Conservation (phyloP, 108 stramenopile genomes). For the Parmales sp. region DNA sequence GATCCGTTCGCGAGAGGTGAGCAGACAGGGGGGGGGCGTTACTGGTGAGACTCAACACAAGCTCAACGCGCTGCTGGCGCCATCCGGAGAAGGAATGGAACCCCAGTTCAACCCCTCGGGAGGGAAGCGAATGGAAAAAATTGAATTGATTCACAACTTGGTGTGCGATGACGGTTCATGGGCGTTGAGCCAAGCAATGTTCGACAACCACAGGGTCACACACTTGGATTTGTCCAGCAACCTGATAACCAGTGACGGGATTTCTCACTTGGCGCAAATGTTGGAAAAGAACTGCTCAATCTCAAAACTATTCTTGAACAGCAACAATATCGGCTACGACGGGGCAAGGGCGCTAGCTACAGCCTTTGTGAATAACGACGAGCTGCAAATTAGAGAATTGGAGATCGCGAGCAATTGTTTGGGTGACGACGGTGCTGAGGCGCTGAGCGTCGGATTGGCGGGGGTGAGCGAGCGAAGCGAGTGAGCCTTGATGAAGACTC, state of each 20-base stretch:
- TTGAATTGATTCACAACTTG: neutral
- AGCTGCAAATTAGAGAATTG: neutral
- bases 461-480: too few species aligned
- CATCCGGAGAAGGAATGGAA: neutral
- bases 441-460: neutral
- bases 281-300: neutral
- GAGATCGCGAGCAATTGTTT: neutral
- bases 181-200: neutral
- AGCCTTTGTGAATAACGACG: neutral
- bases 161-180: conserved; percentile 7
- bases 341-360: neutral
- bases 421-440: conserved; percentile 3
- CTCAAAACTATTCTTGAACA: neutral
- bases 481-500: too few species aligned
- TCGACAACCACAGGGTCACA: conserved; percentile 5
- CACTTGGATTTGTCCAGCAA: neutral
- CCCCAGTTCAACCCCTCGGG: neutral
- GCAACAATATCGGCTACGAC: conserved; percentile 6
- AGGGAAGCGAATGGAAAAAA: neutral
- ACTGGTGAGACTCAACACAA: neutral
- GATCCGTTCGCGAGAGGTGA: neutral
- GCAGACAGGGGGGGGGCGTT: neutral
- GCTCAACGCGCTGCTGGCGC: conserved; percentile 6
- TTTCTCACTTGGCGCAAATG: neutral
- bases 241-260: neutral